phyloP scores from a whole-genome alignment of 495 filamentous ascomycete genomes.

The Daldinia loculata region DNA sequence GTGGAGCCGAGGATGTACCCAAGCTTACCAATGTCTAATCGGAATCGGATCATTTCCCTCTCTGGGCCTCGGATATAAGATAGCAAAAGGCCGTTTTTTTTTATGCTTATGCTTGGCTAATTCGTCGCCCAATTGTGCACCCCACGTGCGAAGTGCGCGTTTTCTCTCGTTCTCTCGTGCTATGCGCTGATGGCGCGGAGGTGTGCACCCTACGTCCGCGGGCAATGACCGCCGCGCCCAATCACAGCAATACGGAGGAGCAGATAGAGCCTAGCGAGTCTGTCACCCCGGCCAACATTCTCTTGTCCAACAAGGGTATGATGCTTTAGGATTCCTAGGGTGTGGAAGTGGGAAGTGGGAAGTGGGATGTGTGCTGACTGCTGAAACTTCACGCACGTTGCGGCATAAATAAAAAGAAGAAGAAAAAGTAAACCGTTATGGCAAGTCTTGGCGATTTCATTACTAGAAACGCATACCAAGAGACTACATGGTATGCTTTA shows the following conservation, averaged over 20 bases:
- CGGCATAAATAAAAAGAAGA: conserved; percentile 16
- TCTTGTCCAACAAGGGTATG: conserved; percentile 30
- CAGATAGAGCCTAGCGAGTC: conserved; percentile 31
- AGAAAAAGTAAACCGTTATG: conserved; percentile 29
- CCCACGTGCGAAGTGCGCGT: conserved; percentile 43
- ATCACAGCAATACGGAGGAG: conserved; percentile 29
- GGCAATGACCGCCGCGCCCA: conserved; percentile 17
- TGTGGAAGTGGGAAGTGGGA: conserved; percentile 5
- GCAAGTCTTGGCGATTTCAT: conserved; percentile 46
- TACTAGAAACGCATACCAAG: conserved; percentile 27
- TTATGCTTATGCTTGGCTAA: conserved; percentile 27
- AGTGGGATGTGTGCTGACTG: conserved; percentile 20
- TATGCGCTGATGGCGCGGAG: conserved; percentile 38
- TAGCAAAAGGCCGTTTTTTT: conserved; percentile 15
- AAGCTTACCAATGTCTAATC: conserved; percentile 8
- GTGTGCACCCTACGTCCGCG: conserved; percentile 38
- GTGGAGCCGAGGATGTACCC: conserved; percentile 25
- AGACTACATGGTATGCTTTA: conserved; percentile 2
- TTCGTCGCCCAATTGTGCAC: conserved; percentile 45
- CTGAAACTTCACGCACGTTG: conserved; percentile 33
- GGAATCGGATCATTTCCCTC: conserved; percentile 21
- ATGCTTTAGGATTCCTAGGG: conserved; percentile 24
- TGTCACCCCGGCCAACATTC: conserved; percentile 16
- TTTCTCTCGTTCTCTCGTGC: conserved; percentile 32
- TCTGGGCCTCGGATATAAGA: conserved; percentile 36